Base-by-base conservation (phyloP, 768 basidiomycete genomes). In the Clitopilus passeckerianus region DNA sequence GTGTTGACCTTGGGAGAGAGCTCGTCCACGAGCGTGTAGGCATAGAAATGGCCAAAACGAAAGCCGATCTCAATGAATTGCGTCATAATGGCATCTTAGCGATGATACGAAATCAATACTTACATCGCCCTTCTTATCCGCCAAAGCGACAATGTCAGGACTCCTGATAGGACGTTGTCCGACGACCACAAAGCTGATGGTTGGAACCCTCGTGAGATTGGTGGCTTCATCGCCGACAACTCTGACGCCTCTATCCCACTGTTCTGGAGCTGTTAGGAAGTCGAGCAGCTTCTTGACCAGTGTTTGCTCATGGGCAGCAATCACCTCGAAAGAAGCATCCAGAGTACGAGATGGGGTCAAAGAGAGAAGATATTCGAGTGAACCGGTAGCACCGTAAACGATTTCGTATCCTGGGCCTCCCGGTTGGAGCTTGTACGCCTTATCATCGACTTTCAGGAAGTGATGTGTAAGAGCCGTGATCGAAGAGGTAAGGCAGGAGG, bases 31-130 rank as follows among this genome's bases (percentile, higher is more conserved):
- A 90, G 72, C 0, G 82, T 84, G 66, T 87, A 87, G 2, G 90
- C 89, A 66, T 91, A 91, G 66, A 87, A 91, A 67, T 92, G 86
- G 1, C 90, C 90, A 59, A 81, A 90, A 20, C 88, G 86, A 59
- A 92, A 88, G 0, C 90, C 90, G 53, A 90, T 80, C 90, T 92
- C 63, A 22, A 12, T n/a, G 30, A 43, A 5, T 53, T 37, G 23
- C 18, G 16, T 53, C 30, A 53, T 10, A n/a, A 10, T n/a, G 22
- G 23, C 6, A 1, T 6, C 10, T 53, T 6, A 53, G 1, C 37
- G 10, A 14, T 7, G 30, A 35, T 22, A 34, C n/a, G n/a, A 30
- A 54, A 9, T 10, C 57, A 34, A 56, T 7, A 78, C 87, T 66
- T 58, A 91, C 90, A 34, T 78, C 76, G 22, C 84, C 84, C 55